phyloP scores from a whole-genome alignment of 306 rosid species.

The Cicer yamashitae region DNA sequence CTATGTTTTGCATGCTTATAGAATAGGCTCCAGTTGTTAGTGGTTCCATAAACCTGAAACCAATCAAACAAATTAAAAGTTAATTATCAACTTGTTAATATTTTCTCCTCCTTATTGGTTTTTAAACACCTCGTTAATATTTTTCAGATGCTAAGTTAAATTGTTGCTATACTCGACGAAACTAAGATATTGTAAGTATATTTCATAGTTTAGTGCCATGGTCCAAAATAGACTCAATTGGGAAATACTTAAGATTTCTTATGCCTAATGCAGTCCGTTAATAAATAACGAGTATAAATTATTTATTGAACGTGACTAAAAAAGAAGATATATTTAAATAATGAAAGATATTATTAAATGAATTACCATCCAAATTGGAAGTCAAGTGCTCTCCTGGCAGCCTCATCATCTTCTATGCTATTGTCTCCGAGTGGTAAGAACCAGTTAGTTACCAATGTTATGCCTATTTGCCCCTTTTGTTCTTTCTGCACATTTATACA shows the following conservation, averaged over 20 bases:
- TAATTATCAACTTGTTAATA: not conserved
- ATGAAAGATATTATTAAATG: not conserved
- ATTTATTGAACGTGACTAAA: too few relatives aligned
- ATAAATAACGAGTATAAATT: too few relatives aligned
- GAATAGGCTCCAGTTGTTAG: constrained; percentile 65
- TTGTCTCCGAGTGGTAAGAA: constrained; percentile 32
- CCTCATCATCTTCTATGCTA: not conserved
- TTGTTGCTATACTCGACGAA: too few relatives aligned
- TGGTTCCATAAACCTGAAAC: constrained; percentile 61
- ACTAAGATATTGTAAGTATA: too few relatives aligned
- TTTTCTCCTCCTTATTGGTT: not conserved
- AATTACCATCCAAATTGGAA: constrained; percentile 21
- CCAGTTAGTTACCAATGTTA: constrained; percentile 50
- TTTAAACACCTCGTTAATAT: too few relatives aligned
- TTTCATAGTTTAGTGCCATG: too few relatives aligned
- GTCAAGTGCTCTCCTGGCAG: constrained; percentile 11
- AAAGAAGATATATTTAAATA: too few relatives aligned
- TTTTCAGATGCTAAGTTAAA: too few relatives aligned
- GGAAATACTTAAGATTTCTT: too few relatives aligned
- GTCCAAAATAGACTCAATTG: too few relatives aligned
- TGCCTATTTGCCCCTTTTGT: constrained; percentile 56
- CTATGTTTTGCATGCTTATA: constrained; percentile 49
- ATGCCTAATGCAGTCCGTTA: too few relatives aligned
- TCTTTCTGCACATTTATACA: constrained; percentile 32
- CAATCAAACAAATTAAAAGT: not conserved